Evolutionary conservation across 2,329 filamentous ascomycete species (phyloP).

Genomic region (Domatiomyces globalis): DNA sequence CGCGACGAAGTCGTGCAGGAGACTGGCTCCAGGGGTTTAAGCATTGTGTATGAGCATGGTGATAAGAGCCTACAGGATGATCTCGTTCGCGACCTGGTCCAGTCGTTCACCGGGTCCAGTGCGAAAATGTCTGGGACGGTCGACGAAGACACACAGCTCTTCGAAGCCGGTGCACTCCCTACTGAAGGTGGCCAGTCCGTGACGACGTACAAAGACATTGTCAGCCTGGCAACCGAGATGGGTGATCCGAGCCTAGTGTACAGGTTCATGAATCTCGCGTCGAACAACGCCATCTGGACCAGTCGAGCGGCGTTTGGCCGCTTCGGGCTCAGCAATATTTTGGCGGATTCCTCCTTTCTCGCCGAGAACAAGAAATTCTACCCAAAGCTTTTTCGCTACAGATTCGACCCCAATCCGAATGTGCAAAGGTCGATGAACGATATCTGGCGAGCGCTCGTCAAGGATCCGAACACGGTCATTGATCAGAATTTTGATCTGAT

Average conservation of each 20-base stretch:
- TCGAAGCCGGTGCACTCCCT: conserved; percentile 77
- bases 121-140: conserved; percentile 61
- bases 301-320: conserved; percentile 91
- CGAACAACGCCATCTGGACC: conserved; percentile 92
- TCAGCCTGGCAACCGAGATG: conserved; percentile 87
- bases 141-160: conserved; percentile 79
- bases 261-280: conserved; percentile 93
- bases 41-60: conserved; percentile 88
- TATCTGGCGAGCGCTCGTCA: conserved; percentile 93
- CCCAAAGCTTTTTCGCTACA: conserved; percentile 83
- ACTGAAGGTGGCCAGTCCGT: conserved; percentile 81
- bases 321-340: conserved; percentile 80
- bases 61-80: conserved; percentile 66
- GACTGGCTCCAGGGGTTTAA: conserved; percentile 76
- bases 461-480: conserved; percentile 63
- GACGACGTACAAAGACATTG: conserved; percentile 95
- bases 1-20: conserved; percentile 92
- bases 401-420: conserved; percentile 87
- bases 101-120: conserved; percentile 69
- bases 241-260: conserved; percentile 94
- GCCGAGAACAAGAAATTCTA: conserved; percentile 83
- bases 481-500: conserved; percentile 77
- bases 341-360: conserved; percentile 69
- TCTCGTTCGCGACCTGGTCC: conserved; percentile 73
- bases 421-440: conserved; percentile 93